Evolutionary conservation across 495 filamentous ascomycete species (phyloP).

Genomic region (Penicillium tannophilum): DNA sequence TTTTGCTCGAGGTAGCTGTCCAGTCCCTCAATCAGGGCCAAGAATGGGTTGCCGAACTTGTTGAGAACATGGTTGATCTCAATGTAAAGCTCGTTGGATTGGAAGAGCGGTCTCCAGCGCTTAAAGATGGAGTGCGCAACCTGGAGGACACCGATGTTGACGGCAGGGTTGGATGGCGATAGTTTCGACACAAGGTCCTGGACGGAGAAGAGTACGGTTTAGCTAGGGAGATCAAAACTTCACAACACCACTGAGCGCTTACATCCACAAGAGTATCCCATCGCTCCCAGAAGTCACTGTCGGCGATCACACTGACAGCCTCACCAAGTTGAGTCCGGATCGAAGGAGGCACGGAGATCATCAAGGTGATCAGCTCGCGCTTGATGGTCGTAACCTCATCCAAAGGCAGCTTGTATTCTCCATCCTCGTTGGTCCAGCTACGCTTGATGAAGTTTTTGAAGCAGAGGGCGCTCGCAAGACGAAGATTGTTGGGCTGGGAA

Average conservation of each 20-base stretch:
- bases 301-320: conserved; percentile 93
- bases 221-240: background rate
- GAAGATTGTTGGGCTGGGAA: conserved; percentile 66
- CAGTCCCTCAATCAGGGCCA: conserved; percentile 73
- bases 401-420: conserved; percentile 79
- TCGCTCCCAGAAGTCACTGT: conserved; percentile 93
- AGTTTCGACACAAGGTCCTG: conserved; percentile 88
- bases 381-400: conserved; percentile 89
- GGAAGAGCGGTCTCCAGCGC: conserved; percentile 90
- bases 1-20: conserved; percentile 77
- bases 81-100: conserved; percentile 84
- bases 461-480: conserved; percentile 87
- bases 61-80: conserved; percentile 93
- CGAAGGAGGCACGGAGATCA: conserved; percentile 84
- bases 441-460: conserved; percentile 98
- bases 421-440: conserved; percentile 92
- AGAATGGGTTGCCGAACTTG: conserved; percentile 79
- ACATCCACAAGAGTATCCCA: conserved; percentile 93
- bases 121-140: conserved; percentile 98
- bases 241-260: conserved; percentile 18
- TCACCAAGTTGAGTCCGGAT: conserved; percentile 95
- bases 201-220: background rate
- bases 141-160: conserved; percentile 91
- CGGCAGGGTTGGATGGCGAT: conserved; percentile 69
- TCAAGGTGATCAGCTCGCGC: conserved; percentile 88